Evolutionary conservation across 75 land plant genomes (phyloP).

Genomic region (Larix kaempferi): DNA sequence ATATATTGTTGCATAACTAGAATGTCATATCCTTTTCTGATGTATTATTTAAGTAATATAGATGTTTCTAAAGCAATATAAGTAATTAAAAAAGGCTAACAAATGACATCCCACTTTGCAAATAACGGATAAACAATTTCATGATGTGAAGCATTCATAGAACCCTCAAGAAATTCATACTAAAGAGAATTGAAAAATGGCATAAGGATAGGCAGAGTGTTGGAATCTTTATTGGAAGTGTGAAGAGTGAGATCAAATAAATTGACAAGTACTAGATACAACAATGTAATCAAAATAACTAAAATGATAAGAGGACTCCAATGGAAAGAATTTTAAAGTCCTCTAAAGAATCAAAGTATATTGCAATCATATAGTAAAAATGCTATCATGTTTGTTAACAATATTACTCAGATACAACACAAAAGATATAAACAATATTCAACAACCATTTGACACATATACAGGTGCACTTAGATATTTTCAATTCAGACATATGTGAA

Average conservation of each 20-base stretch:
- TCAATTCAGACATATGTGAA: too few relatives aligned
- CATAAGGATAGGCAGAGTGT: neutral
- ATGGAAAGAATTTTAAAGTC: neutral
- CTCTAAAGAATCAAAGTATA: neutral
- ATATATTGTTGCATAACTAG: neutral
- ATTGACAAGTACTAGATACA: neutral
- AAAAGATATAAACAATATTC: neutral
- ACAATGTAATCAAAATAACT: neutral
- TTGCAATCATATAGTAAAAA: neutral
- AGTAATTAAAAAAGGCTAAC: too few relatives aligned
- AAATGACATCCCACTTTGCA: too few relatives aligned
- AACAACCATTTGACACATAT: neutral
- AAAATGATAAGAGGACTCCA: neutral
- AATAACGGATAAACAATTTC: too few relatives aligned
- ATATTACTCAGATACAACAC: neutral
- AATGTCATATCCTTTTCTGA: too few relatives aligned
- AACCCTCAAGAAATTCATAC: too few relatives aligned
- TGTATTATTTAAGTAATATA: too few relatives aligned
- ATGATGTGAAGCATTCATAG: too few relatives aligned
- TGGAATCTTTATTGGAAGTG: neutral
- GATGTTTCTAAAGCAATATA: too few relatives aligned
- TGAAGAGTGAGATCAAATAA: neutral
- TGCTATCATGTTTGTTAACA: neutral
- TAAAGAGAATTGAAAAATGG: neutral
- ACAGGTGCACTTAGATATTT: too few relatives aligned